Evolutionary conservation across 2,329 filamentous ascomycete genomes (phyloP), one percentile per base, ranked within the genome.

Genomic region (Diaporthe aspalathi): DNA sequence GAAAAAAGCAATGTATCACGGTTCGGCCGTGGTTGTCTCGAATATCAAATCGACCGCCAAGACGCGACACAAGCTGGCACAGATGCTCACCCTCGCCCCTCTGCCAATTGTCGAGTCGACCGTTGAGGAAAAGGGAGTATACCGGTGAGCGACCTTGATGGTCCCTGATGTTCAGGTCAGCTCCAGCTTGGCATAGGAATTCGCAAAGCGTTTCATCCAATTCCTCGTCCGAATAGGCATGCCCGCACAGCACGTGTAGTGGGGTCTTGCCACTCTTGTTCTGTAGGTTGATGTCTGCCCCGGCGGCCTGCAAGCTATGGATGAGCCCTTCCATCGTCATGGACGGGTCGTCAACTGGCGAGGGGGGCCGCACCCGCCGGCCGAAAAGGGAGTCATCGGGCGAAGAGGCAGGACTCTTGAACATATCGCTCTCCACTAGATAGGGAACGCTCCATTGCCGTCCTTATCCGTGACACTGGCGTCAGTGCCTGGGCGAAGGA

Each of bases 361-460:
- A 60, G 0, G 38, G 56, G 6, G 38, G 16, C 38, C 56, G 38
- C 12, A 12, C 8, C 16, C 12, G 22, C 38, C 16, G 22, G 38
- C 16, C 14, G 14, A 60, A 45, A 45, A 45, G 12, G 56, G 24
- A 17, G 12, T 20, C 8, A 54, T n/a, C 24, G 16, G 50, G 50
- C 50, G 27, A 29, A 17, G 29, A 35, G 38, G 22, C 7, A 40
- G 38, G 38, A 22, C 17, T 35, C 40, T 43, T 22, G 38, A 52
- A 68, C 43, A 49, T 43, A 29, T 53, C 24, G 66, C 66, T 56
- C 20, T 53, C 24, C 12, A 57, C 66, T 8, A 53, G 22, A 22
- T 68, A 53, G 52, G 52, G 14, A 68, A 57, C n/a, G 66, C 66
- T 5, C 66, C 66, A 22, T 68, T 68, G 32, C 66, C 66, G 4